A percentile compares a stretch with the other conserved stretches of the same genome.
Conservation (phyloP, 2,329 filamentous ascomycete species). For the Trichoderma breve region DNA sequence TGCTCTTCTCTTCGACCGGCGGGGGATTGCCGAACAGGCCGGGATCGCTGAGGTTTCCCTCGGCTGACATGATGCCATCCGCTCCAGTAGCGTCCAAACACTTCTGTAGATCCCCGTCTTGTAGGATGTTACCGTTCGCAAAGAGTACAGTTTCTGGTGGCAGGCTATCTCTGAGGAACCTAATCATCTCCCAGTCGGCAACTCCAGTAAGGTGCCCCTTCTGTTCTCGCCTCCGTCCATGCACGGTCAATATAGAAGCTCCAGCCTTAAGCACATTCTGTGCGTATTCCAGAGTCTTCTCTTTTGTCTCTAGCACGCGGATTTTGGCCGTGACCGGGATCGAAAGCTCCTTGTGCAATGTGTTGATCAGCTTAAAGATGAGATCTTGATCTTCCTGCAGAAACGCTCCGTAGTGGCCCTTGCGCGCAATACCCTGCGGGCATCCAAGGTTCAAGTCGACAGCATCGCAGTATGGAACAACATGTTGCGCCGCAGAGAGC, state of each 20-base stretch:
- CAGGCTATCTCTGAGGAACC: constrained; percentile 77
- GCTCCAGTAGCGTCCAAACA: constrained; percentile 83
- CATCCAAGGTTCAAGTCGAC: constrained; percentile 95
- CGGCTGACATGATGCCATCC: constrained; percentile 93
- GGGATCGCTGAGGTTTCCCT: constrained; percentile 91
- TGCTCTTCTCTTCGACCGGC: constrained; percentile 59
- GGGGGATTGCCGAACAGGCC: constrained; percentile 76
- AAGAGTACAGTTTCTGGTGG: constrained; percentile 90
- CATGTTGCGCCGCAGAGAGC: constrained; percentile 72
- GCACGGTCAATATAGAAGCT: constrained; percentile 89
- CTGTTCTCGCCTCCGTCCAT: constrained; percentile 84
- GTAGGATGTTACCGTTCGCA: constrained; percentile 91
- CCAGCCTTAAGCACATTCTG: constrained; percentile 82
- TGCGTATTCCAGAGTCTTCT: constrained; percentile 86
- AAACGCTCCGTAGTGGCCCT: constrained; percentile 90
- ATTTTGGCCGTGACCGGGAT: constrained; percentile 96
- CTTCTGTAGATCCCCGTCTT: constrained; percentile 70
- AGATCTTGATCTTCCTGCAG: constrained; percentile 88
- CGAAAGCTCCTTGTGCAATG: constrained; percentile 71
- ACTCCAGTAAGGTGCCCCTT: constrained; percentile 94
- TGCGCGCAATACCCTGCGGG: constrained; percentile 89
- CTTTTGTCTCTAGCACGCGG: constrained; percentile 78
- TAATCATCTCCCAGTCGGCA: constrained; percentile 86
- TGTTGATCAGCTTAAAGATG: constrained; percentile 79
- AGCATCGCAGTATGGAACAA: constrained; percentile 86